A percentile compares a stretch with the other conserved stretches of the same genome.
These are phyloP conservation scores for Venustampulla echinocandica DNA, from an alignment of 495 filamentous ascomycete species.

Conservation along the genomic window DNA sequence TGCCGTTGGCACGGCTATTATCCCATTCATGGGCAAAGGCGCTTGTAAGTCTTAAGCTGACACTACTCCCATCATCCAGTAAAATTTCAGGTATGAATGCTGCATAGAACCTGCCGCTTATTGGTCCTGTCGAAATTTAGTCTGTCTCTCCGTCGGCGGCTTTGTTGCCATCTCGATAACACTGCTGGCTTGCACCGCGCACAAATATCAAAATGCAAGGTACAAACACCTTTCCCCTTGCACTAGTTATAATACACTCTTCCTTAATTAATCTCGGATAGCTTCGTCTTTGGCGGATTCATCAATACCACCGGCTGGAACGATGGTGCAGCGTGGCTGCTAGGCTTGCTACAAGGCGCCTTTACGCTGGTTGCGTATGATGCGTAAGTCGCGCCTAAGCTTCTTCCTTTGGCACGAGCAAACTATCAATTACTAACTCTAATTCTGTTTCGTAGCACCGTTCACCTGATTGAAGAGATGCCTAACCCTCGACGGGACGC, in stretches of 20 bases:
- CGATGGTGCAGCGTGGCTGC: constrained; percentile 54
- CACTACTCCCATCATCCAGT: no score
- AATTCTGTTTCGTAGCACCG: neutral
- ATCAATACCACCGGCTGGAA: constrained; percentile 55
- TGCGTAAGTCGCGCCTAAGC: constrained; percentile 49
- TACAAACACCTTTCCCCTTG: no score
- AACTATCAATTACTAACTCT: neutral
- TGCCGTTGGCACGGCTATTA: constrained; percentile 49
- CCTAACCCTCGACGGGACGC: constrained; percentile 29
- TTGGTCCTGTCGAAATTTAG: no score
- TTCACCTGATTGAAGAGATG: constrained; percentile 48
- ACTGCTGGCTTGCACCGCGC: constrained; percentile 29
- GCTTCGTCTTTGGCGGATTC: constrained; percentile 48
- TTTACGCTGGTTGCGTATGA: constrained; percentile 55
- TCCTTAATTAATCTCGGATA: no score
- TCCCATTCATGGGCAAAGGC: constrained; percentile 57
- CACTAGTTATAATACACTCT: no score
- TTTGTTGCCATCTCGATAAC: constrained; percentile 31
- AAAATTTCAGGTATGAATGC: no score
- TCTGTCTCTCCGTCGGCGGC: constrained; percentile 17
- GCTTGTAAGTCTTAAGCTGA: no score
- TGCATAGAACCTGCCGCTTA: no score
- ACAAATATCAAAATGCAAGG: constrained; percentile 30
- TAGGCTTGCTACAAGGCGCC: constrained; percentile 52
- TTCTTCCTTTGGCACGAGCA: neutral